A percentile compares a stretch with the other conserved stretches of the same genome.
Conservation (phyloP, 768 basidiomycete species). For the Boletus rubroflammeus region DNA sequence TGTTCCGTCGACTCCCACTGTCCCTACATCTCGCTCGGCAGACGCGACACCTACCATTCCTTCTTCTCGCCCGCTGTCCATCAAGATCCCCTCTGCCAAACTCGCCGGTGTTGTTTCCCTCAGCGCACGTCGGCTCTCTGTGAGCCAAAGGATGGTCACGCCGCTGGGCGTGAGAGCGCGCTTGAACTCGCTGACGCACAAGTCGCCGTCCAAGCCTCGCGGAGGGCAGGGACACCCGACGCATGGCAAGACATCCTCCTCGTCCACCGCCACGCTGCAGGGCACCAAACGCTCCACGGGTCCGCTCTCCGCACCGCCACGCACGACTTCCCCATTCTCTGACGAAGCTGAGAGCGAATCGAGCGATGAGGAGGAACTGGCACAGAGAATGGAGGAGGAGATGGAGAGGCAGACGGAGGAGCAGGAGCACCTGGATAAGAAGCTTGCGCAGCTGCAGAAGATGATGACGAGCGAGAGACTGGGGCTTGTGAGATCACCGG, state of each 20-base stretch:
- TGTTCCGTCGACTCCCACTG: conserved; percentile 11
- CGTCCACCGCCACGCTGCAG: conserved; percentile 71
- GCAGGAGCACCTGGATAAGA: conserved; percentile 61
- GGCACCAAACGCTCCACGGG: conserved; percentile 33
- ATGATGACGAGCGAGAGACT: conserved; percentile 73
- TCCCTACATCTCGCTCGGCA: conserved; percentile 10
- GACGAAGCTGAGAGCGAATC: conserved; percentile 51
- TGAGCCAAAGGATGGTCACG: conserved; percentile 46
- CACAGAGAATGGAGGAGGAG: conserved; percentile 61
- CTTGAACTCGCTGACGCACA: conserved; percentile 61
- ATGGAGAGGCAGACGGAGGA: conserved; percentile 64
- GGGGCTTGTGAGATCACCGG: conserved; percentile 53
- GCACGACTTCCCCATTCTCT: conserved; percentile 49
- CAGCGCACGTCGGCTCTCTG: conserved; percentile 28
- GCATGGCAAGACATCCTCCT: conserved; percentile 53
- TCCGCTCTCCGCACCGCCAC: conserved; percentile 30
- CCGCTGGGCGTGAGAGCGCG: conserved; percentile 68
- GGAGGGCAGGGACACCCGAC: conserved; percentile 3
- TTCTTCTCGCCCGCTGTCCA: conserved; percentile 18
- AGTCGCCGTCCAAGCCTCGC: conserved; percentile 39
- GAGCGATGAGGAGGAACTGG: conserved; percentile 56
- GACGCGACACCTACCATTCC: conserved; percentile 15
- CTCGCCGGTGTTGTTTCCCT: conserved; percentile 3
- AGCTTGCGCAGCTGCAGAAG: conserved; percentile 62
- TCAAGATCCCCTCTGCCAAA: conserved; percentile 24